Percentiles rank a stretch among this genome's conserved stretches.
phyloP scores from a whole-genome alignment of 768 basidiomycete species.

The Strobilomyces echinocephalus region DNA sequence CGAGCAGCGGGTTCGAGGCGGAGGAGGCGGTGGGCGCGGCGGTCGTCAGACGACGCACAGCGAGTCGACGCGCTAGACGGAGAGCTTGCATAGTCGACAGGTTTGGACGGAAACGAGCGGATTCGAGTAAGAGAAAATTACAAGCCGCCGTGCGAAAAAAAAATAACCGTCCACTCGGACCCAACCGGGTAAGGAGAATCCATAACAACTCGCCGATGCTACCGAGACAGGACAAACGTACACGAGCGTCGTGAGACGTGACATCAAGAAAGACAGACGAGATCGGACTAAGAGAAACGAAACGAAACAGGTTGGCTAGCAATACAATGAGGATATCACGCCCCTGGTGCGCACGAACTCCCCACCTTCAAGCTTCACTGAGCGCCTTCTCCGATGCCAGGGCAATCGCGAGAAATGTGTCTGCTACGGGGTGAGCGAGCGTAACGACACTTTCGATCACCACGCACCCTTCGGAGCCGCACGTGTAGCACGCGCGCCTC shows the following conservation, averaged over 20 bases:
- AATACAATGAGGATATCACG: constrained; percentile 26
- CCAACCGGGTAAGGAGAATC: constrained; percentile 8
- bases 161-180: constrained; percentile 3
- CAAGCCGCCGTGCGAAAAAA: constrained; percentile 18
- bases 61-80: constrained; percentile 48
- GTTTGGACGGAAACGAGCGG: constrained; percentile 2
- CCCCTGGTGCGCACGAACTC: not conserved
- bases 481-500: constrained; percentile 79
- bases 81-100: constrained; percentile 24
- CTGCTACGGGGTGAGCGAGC: constrained; percentile 29
- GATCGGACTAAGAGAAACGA: not conserved
- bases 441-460: not conserved
- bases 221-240: constrained; percentile 5
- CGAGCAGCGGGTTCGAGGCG: constrained; percentile 38
- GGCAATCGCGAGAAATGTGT: constrained; percentile 85
- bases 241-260: constrained; percentile 5
- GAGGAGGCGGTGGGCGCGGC: constrained; percentile 38
- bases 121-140: not conserved
- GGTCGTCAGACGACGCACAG: constrained; percentile 47
- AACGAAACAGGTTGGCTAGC: constrained; percentile 16
- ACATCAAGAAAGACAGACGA: constrained; percentile 7
- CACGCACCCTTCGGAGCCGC: constrained; percentile 67
- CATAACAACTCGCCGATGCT: not conserved
- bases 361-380: constrained; percentile 18
- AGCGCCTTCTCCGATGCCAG: constrained; percentile 35